Evolutionary conservation across 352 stramenopile genomes (phyloP).

Genomic region (Phytopythium mirpurense): DNA sequence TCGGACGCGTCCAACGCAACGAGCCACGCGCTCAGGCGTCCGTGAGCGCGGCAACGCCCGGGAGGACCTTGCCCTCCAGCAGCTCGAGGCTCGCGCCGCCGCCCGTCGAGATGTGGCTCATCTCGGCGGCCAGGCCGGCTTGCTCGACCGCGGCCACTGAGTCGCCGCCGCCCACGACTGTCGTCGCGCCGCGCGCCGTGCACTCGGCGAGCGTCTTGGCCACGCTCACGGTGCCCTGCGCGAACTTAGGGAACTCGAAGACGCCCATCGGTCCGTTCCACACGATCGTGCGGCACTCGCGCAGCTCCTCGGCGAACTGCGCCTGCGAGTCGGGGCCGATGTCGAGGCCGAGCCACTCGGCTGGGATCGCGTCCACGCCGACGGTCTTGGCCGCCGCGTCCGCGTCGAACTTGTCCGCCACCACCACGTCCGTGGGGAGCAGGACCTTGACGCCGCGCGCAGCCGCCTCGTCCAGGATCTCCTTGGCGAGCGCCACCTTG

Average conservation of each 20-base stretch:
- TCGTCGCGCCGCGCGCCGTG: slow-evolving; percentile 75
- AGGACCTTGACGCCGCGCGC: slow-evolving; percentile 86
- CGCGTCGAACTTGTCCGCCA: slow-evolving; percentile 88
- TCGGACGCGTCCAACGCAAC: no score
- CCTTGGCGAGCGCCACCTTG: slow-evolving; percentile 90
- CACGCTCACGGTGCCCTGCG: slow-evolving; percentile 91
- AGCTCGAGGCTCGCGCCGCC: slow-evolving; percentile 98
- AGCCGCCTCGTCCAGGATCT: slow-evolving; percentile 89
- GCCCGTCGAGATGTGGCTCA: slow-evolving; percentile 98
- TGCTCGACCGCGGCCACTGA: slow-evolving; percentile 95
- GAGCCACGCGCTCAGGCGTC: slow-evolving; percentile 21
- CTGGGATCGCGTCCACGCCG: slow-evolving; percentile 85
- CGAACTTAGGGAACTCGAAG: slow-evolving; percentile 97
- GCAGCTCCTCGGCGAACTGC: slow-evolving; percentile 86
- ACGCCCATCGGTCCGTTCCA: slow-evolving; percentile 97
- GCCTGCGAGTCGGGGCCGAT: slow-evolving; percentile 93
- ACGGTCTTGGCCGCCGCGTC: slow-evolving; percentile 61
- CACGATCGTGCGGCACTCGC: slow-evolving; percentile 86
- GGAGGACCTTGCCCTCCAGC: slow-evolving; percentile 97
- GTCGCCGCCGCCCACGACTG: slow-evolving; percentile 94
- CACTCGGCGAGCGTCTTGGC: slow-evolving; percentile 90
- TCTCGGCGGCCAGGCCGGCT: slow-evolving; percentile 85
- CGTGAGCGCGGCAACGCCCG: slow-evolving; percentile 94
- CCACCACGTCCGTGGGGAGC: slow-evolving; percentile 91
- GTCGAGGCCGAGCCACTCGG: slow-evolving; percentile 98